A percentile compares a stretch with the other conserved stretches of the same genome.
These are phyloP conservation scores for Rhazya stricta DNA, from an alignment of 257 asterid species.

Conservation along the genomic window DNA sequence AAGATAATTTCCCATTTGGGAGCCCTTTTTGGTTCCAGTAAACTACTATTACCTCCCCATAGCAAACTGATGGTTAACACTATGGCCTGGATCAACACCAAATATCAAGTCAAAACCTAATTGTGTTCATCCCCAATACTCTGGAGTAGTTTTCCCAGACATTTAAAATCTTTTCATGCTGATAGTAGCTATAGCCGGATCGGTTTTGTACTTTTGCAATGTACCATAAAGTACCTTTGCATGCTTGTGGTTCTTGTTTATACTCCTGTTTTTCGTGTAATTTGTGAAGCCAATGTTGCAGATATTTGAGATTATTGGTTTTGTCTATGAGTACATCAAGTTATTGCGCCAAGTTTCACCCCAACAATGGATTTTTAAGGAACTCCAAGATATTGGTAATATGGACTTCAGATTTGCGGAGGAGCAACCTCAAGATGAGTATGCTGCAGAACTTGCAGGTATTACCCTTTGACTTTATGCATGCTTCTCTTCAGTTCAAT, in stretches of 20 bases:
- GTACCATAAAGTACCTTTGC: not conserved
- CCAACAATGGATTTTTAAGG: slow-evolving; percentile 91
- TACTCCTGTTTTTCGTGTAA: slow-evolving; percentile 2
- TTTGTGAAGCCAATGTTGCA: slow-evolving; percentile 33
- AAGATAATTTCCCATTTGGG: too few species aligned
- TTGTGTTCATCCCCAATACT: not conserved
- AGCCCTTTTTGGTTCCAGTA: too few species aligned
- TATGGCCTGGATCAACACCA: not conserved
- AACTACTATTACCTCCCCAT: not conserved
- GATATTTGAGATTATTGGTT: slow-evolving; percentile 77
- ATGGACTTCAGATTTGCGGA: slow-evolving; percentile 94
- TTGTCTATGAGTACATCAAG: slow-evolving; percentile 87
- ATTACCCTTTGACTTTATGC: slow-evolving; percentile 8
- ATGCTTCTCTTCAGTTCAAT: not conserved
- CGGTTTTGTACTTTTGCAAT: not conserved
- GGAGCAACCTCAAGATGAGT: slow-evolving; percentile 97
- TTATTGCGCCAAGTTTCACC: slow-evolving; percentile 68
- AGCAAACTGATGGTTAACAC: not conserved
- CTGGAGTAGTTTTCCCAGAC: not conserved
- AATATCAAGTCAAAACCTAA: not conserved
- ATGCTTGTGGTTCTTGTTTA: not conserved
- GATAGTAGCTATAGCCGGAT: not conserved
- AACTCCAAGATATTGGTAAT: slow-evolving; percentile 84
- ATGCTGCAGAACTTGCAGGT: slow-evolving; percentile 97
- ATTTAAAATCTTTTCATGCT: not conserved